Evolutionary conservation across 306 rosid species (phyloP), one percentile per base, ranked within the genome.

Genomic region (Cercis canadensis): DNA sequence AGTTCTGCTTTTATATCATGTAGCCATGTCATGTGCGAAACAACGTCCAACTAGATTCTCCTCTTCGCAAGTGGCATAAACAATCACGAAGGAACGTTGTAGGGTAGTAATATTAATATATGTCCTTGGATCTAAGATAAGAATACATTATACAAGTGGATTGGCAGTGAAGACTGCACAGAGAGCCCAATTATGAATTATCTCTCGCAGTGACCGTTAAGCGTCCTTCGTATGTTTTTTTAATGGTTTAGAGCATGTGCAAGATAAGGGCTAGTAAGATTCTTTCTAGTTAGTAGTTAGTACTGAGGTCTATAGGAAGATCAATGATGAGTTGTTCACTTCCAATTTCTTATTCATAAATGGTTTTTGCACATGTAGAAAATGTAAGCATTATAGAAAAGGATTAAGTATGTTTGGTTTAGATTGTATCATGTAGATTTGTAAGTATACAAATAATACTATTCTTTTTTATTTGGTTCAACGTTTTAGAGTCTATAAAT

Each of bases 191-290:
- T 24, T 24, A 24, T 24, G 29, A 24, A 24, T 24, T 24, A 24
- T 24, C 29, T 24, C 75, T 63, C 71, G 75, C 71, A 81, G 77
- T 81, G 79, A 74, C 86, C 83, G 86, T 81, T 77, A 57, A 67
- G 79, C 43, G n/a, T n/a, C n/a, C n/a, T 14, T 62, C 61, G 67
- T 74, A 39, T 62, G 53, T 32, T 66, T 69, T 45, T 74, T 21
- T 80, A 80, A 49, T 70, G 5, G 18, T 44, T 68, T 62, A 52
- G 61, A 56, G 9, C 73, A 72, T 18, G 75, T 62, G 73, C 61
- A 11, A 36, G 68, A 68, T 63, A n/a, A n/a, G 14, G 40, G 16
- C 34, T 45, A 44, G n/a, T n/a, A n/a, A n/a, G n/a, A n/a, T n/a
- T n/a, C n/a, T n/a, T n/a, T n/a, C n/a, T n/a, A n/a, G n/a, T n/a